Conservation (phyloP, 768 basidiomycete genomes). For the Boletellus ananiceps region DNA sequence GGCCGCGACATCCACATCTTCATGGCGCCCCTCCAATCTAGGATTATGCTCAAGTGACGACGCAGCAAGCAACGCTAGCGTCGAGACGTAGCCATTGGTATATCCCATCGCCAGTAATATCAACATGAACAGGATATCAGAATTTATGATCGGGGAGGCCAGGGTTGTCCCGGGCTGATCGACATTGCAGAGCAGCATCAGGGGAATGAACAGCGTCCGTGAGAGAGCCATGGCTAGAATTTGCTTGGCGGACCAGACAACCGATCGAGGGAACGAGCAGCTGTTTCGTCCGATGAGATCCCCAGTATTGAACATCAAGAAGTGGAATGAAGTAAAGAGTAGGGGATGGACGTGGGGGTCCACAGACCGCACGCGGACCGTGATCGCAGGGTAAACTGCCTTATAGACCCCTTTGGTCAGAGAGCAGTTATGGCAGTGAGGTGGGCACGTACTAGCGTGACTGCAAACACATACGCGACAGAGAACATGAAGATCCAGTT, state of each 20-base stretch:
- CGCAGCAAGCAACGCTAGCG: slow-evolving; percentile 76
- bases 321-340: slow-evolving; percentile 77
- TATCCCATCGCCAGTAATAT: slow-evolving; percentile 71
- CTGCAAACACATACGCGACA: slow-evolving; percentile 67
- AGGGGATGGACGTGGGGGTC: slow-evolving; percentile 67
- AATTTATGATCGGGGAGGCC: slow-evolving; percentile 51
- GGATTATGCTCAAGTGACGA: slow-evolving; percentile 80
- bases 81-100: slow-evolving; percentile 78
- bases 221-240: slow-evolving; percentile 60
- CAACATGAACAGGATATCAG: slow-evolving; percentile 71
- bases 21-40: slow-evolving; percentile 56
- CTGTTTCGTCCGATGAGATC: slow-evolving; percentile 67
- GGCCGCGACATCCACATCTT: slow-evolving; percentile 84
- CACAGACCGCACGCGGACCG: slow-evolving; percentile 66
- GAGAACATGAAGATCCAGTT: slow-evolving; percentile 71
- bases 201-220: slow-evolving; percentile 77
- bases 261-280: slow-evolving; percentile 59
- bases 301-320: slow-evolving; percentile 69
- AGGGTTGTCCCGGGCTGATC: slow-evolving; percentile 39
- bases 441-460: slow-evolving; percentile 64
- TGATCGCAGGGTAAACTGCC: slow-evolving; percentile 87
- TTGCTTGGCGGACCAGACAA: slow-evolving; percentile 64
- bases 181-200: slow-evolving; percentile 88
- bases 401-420: slow-evolving; percentile 27
- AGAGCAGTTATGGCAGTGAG: neutral